Evolutionary conservation across 106 monocot genomes (phyloP).

Genomic region (Posidonia australis): DNA sequence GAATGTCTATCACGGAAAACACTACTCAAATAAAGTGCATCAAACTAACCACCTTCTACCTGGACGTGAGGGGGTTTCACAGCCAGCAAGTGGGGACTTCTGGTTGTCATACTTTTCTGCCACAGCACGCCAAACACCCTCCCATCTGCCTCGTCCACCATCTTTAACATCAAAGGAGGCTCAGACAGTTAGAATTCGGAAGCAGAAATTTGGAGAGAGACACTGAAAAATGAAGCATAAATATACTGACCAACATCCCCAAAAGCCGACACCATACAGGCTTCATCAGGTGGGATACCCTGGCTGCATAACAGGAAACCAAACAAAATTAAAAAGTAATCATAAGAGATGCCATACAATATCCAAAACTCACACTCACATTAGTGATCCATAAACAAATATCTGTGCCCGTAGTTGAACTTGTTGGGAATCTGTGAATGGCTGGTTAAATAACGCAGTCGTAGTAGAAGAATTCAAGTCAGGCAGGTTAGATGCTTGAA

Average conservation of each 20-base stretch:
- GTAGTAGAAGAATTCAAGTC: conserved; percentile 45
- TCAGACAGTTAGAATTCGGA: background rate
- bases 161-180: conserved; percentile 21
- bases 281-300: conserved; percentile 74
- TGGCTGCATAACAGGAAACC: conserved; percentile 48
- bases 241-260: conserved; percentile 60
- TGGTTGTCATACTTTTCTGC: conserved; percentile 44
- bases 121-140: conserved; percentile 47
- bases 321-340: background rate
- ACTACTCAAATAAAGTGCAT: background rate
- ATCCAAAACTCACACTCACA: conserved; percentile 35
- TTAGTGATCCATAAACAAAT: conserved; percentile 91
- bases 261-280: conserved; percentile 72
- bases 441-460: conserved; percentile 39
- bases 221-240: background rate
- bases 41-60: conserved; percentile 24
- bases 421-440: conserved; percentile 86
- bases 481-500: conserved; percentile 39
- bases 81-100: conserved; percentile 37
- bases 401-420: conserved; percentile 92
- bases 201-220: background rate
- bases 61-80: conserved; percentile 49
- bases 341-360: conserved; percentile 6
- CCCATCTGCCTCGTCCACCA: conserved; percentile 60
- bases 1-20: background rate